phyloP scores from a whole-genome alignment of 176 grass and related monocot species.

The Carex kokanica region DNA sequence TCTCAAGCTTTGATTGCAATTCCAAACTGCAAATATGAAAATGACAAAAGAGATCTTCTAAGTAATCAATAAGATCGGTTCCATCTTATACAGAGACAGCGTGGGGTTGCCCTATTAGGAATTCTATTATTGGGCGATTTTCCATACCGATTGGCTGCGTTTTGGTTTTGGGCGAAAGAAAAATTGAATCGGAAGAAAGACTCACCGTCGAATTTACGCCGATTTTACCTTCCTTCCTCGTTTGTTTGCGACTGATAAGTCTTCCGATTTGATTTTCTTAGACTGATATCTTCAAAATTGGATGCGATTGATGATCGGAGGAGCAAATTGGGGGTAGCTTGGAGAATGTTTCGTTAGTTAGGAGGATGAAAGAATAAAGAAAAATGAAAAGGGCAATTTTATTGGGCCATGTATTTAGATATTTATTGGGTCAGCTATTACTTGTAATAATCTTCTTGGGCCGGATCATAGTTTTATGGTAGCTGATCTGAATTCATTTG shows the following conservation, averaged over 20 bases:
- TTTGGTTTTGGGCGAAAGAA: not conserved
- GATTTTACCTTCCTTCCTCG: not conserved
- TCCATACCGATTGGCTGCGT: not conserved
- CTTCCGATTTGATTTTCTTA: not conserved
- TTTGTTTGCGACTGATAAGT: not conserved
- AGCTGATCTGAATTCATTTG: too few species aligned
- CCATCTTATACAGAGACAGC: too few species aligned
- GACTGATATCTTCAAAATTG: not conserved
- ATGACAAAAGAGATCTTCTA: not conserved
- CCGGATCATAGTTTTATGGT: not conserved
- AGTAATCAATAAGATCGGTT: not conserved
- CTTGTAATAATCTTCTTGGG: not conserved
- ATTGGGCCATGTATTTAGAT: not conserved
- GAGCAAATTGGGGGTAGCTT: not conserved
- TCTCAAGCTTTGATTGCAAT: not conserved
- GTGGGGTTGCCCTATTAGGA: too few species aligned
- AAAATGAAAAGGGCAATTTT: not conserved
- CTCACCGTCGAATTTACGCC: not conserved
- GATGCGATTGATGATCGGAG: not conserved
- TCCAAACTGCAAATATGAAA: not conserved
- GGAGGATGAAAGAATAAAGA: not conserved
- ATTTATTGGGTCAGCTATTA: not conserved
- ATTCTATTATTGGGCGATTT: not conserved
- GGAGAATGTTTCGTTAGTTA: not conserved
- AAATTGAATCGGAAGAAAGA: not conserved